A percentile compares a stretch with the other conserved stretches of the same genome.
These are phyloP conservation scores for Fusarium irregulare DNA, from an alignment of 2,329 filamentous ascomycete species.

Conservation along the genomic window DNA sequence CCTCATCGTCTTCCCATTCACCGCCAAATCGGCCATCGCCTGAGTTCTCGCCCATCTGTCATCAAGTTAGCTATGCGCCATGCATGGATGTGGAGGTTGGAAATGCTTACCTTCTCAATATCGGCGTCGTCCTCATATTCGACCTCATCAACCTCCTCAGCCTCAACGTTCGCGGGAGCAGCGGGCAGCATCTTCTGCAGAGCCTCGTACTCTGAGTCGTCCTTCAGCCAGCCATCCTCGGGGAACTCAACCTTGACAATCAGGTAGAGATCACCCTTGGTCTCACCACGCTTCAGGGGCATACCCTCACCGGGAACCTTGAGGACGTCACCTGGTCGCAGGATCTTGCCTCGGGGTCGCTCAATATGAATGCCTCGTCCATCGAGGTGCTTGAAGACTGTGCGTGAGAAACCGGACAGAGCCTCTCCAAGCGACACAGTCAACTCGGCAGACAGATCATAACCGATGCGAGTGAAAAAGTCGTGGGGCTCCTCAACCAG, in stretches of 20 bases:
- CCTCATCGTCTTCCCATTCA: constrained; percentile 75
- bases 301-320: constrained; percentile 93
- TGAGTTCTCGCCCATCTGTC: constrained; percentile 76
- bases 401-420: constrained; percentile 87
- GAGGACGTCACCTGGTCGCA: constrained; percentile 85
- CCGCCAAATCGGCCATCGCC: constrained; percentile 73
- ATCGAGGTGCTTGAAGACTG: constrained; percentile 92
- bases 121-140: constrained; percentile 85
- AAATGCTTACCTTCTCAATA: constrained; percentile 75
- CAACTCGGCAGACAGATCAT: constrained; percentile 85
- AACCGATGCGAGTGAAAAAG: constrained; percentile 82
- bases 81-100: constrained; percentile 1
- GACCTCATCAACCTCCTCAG: constrained; percentile 86
- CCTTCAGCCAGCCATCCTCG: constrained; percentile 82
- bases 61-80: constrained; percentile 21
- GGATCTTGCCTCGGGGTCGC: constrained; percentile 82
- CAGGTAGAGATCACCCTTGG: constrained; percentile 88
- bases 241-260: constrained; percentile 90
- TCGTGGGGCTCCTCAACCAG: constrained; percentile 85
- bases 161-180: constrained; percentile 68
- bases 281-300: constrained; percentile 88
- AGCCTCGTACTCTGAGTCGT: constrained; percentile 75
- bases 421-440: constrained; percentile 86
- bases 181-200: constrained; percentile 81
- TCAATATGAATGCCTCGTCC: constrained; percentile 87